A percentile compares a stretch with the other conserved stretches of the same genome.
Conservation (phyloP, 441 rosid species). For the Biscutella laevigata region DNA sequence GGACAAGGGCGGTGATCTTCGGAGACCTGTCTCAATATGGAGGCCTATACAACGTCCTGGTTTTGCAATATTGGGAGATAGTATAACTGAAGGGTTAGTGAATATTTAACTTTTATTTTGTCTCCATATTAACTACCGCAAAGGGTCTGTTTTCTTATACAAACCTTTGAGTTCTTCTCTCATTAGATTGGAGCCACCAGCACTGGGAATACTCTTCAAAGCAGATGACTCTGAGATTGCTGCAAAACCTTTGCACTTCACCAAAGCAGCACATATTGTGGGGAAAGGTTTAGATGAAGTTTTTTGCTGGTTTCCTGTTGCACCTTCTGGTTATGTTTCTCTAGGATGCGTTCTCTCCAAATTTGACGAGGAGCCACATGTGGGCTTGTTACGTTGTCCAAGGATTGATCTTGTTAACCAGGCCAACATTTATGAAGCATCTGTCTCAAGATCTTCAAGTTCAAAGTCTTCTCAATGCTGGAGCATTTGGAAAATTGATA, state of each 20-base stretch:
- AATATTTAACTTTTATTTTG: not conserved
- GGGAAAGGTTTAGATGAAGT: conserved; percentile 90
- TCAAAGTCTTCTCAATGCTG: conserved; percentile 78
- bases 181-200: conserved; percentile 87
- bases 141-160: conserved; percentile 7
- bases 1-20: conserved; percentile 91
- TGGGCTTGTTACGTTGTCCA: conserved; percentile 78
- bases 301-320: conserved; percentile 96
- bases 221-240: conserved; percentile 69
- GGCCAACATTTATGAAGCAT: conserved; percentile 65
- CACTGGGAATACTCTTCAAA: conserved; percentile 75
- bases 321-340: conserved; percentile 94
- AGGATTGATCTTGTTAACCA: conserved; percentile 91
- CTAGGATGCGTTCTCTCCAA: conserved; percentile 85
- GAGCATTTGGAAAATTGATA: conserved; percentile 98
- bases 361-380: conserved; percentile 62
- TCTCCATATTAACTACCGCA: not conserved
- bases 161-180: conserved; percentile 24
- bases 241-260: conserved; percentile 86
- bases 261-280: conserved; percentile 73
- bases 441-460: conserved; percentile 72
- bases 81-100: conserved; percentile 90
- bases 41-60: conserved; percentile 78
- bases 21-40: conserved; percentile 93
- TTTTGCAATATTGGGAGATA: conserved; percentile 81